Evolutionary conservation across 305 asterid species (phyloP).

Genomic region (Fraxinus velutina): DNA sequence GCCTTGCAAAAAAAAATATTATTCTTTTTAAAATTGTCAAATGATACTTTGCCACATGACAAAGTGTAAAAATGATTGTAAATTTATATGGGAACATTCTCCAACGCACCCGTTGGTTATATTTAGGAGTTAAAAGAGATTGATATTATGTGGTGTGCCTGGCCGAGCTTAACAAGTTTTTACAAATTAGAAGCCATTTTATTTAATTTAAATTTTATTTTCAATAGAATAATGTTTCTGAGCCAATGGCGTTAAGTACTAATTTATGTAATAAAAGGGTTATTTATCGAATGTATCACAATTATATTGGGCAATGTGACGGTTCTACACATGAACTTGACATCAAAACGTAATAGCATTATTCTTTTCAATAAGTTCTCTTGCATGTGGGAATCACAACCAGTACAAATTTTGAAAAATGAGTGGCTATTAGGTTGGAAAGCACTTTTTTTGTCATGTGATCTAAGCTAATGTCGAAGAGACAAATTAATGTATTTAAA

Average conservation of each 20-base stretch:
- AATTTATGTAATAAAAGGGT: neutral
- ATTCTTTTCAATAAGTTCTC: neutral
- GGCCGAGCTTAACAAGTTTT: neutral
- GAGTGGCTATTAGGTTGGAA: neutral
- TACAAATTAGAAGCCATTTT: neutral
- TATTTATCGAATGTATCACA: neutral
- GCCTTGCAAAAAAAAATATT: no score
- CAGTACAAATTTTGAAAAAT: neutral
- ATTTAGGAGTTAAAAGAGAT: no score
- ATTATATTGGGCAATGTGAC: neutral
- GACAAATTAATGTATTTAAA: neutral
- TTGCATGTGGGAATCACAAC: neutral
- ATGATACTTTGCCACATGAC: no score
- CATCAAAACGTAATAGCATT: neutral
- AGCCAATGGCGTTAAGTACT: neutral
- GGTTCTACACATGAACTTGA: neutral
- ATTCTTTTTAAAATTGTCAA: no score
- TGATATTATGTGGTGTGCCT: neutral
- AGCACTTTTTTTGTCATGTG: neutral
- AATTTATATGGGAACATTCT: no score
- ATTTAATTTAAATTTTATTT: no score
- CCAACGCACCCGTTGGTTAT: no score
- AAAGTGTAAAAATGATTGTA: no score
- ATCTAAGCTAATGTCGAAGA: neutral
- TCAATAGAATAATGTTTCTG: neutral